Conservation (phyloP, 345 rosid genomes). For the Aurinia saxatilis region DNA sequence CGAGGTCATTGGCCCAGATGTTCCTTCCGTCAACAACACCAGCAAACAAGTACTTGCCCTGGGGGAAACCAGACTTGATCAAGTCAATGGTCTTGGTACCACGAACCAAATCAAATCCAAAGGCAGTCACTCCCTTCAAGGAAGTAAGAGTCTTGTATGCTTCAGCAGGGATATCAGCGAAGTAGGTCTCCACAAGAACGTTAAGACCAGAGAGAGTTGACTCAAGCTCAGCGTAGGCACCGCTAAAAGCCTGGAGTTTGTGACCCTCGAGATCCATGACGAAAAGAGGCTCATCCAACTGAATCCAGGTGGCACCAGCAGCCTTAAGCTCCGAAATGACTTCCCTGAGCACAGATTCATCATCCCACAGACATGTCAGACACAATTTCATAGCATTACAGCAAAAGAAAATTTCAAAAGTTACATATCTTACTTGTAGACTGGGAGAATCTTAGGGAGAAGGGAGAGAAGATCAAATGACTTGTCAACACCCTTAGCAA, state of each 20-base stretch:
- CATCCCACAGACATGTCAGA: constrained; percentile 20
- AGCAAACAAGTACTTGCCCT: constrained; percentile 85
- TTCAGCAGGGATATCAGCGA: constrained; percentile 82
- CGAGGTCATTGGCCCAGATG: constrained; percentile 97
- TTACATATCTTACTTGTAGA: constrained; percentile 69
- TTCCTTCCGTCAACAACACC: constrained; percentile 98
- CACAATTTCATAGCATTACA: background rate
- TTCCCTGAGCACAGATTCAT: constrained; percentile 48
- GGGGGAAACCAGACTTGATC: constrained; percentile 72
- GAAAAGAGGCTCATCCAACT: constrained; percentile 87
- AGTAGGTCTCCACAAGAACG: constrained; percentile 87
- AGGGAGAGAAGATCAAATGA: constrained; percentile 80
- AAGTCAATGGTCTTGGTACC: constrained; percentile 76
- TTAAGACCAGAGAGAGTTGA: constrained; percentile 74
- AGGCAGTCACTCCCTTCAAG: constrained; percentile 81
- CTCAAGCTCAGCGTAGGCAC: constrained; percentile 72
- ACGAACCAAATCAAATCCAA: constrained; percentile 85
- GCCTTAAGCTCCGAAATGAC: constrained; percentile 83
- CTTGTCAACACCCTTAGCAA: constrained; percentile 91
- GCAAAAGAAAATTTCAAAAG: background rate
- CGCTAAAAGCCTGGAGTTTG: constrained; percentile 73
- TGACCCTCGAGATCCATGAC: constrained; percentile 86
- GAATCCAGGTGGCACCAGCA: constrained; percentile 96
- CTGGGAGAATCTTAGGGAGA: constrained; percentile 72
- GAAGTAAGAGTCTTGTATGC: constrained; percentile 72